A percentile compares a stretch with the other conserved stretches of the same genome.
These are phyloP conservation scores for Hibiscus trionum DNA, from an alignment of 345 rosid genomes.

Conservation along the genomic window DNA sequence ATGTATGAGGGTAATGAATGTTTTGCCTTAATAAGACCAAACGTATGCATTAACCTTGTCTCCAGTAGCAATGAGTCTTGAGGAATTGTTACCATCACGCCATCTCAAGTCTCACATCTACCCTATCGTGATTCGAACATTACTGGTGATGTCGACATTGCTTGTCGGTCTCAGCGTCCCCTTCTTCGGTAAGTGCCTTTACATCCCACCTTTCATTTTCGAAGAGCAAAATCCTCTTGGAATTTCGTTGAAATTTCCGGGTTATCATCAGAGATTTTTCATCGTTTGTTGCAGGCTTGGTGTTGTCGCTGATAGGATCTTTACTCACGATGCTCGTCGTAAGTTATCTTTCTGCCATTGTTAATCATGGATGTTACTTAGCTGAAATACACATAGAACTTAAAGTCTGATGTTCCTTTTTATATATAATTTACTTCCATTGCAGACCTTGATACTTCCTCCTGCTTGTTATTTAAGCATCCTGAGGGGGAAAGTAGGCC, in stretches of 20 bases:
- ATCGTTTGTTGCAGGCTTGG: constrained; percentile 42
- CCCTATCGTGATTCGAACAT: constrained; percentile 58
- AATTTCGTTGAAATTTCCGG: neutral
- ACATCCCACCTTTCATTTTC: neutral
- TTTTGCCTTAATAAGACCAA: constrained; percentile 34
- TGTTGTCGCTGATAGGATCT: constrained; percentile 84
- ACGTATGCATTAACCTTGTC: constrained; percentile 76
- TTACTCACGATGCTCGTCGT: constrained; percentile 91
- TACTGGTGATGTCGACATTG: constrained; percentile 63
- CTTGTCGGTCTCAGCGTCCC: constrained; percentile 70
- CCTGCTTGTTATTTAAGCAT: constrained; percentile 87
- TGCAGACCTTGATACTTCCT: constrained; percentile 84
- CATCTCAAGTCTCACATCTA: constrained; percentile 47
- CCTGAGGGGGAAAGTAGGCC: constrained; percentile 42
- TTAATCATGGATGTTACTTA: neutral
- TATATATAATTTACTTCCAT: neutral
- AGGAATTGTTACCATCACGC: constrained; percentile 68
- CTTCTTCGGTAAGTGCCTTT: constrained; percentile 53
- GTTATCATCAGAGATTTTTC: neutral
- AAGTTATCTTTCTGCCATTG: constrained; percentile 21
- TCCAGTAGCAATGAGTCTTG: constrained; percentile 90
- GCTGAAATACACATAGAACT: neutral
- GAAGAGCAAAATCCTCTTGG: neutral
- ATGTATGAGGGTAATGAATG: neutral
- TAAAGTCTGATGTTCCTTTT: neutral